These are phyloP conservation scores for Oryza brachyantha DNA, from an alignment of 176 grass and related monocot genomes.

Conservation along the genomic window DNA sequence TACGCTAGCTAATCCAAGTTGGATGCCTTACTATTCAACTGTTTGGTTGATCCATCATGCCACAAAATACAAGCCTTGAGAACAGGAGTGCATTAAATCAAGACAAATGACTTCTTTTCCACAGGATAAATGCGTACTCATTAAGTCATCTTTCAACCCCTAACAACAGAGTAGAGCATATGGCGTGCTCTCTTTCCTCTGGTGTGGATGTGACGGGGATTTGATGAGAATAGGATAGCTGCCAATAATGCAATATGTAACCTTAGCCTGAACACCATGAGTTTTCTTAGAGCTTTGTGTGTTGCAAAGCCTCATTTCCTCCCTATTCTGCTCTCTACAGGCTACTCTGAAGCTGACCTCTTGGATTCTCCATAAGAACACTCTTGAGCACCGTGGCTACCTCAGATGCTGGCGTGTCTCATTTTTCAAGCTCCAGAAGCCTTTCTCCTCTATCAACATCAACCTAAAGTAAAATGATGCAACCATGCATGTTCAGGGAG, in stretches of 20 bases:
- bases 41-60: not conserved
- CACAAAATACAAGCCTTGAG: not conserved
- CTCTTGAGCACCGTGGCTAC: not conserved
- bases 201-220: not conserved
- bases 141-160: not conserved
- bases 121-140: not conserved
- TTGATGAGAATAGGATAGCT: not conserved
- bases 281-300: not conserved
- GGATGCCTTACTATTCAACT: not conserved
- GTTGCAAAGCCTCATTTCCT: not conserved
- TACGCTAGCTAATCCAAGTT: not conserved
- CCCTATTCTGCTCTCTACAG: not conserved
- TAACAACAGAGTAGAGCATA: not conserved
- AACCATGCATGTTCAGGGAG: not conserved
- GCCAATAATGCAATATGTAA: constrained; percentile 4
- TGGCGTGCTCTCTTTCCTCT: not conserved
- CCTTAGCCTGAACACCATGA: not conserved
- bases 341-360: not conserved
- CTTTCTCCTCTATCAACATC: not conserved
- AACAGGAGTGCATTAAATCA: not conserved
- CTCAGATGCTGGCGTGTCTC: not conserved
- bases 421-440: not conserved
- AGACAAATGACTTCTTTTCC: not conserved
- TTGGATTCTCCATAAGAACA: not conserved
- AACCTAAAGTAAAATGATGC: constrained; percentile 11